phyloP scores from a whole-genome alignment of 2,329 filamentous ascomycete species.

The Didymella exigua region DNA sequence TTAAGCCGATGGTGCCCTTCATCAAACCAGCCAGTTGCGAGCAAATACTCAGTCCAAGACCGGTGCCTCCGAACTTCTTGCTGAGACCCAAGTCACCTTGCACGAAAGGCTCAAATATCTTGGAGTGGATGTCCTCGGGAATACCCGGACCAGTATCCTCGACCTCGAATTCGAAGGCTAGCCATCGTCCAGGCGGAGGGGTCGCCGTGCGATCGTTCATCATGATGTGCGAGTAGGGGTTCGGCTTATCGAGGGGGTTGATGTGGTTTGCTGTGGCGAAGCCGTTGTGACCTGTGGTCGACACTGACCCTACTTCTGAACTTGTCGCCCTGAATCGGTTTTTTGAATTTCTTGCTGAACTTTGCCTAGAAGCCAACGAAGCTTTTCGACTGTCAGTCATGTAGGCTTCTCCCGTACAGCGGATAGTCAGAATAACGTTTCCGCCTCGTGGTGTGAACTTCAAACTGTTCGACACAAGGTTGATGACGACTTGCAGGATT shows the following conservation, averaged over 20 bases:
- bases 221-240: conserved; percentile 43
- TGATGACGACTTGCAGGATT: conserved; percentile 91
- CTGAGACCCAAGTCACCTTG: conserved; percentile 89
- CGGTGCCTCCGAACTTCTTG: conserved; percentile 89
- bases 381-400: conserved; percentile 51
- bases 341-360: conserved; percentile 47
- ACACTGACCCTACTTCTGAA: conserved; percentile 41
- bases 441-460: conserved; percentile 86
- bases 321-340: conserved; percentile 35
- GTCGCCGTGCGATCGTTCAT: conserved; percentile 45
- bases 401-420: conserved; percentile 68
- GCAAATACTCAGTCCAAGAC: conserved; percentile 86
- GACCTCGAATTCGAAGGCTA: conserved; percentile 85
- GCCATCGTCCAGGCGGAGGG: conserved; percentile 67
- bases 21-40: conserved; percentile 83
- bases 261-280: conserved; percentile 53
- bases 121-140: conserved; percentile 73
- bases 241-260: conserved; percentile 50
- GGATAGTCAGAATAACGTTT: conserved; percentile 75
- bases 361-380: conserved; percentile 52
- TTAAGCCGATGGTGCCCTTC: conserved; percentile 75
- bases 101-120: conserved; percentile 92
- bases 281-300: conserved; percentile 33
- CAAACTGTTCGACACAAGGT: conserved; percentile 86
- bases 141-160: conserved; percentile 89